These are phyloP conservation scores for Monilinia polystroma DNA, from an alignment of 2,329 filamentous ascomycete species.

Conservation along the genomic window DNA sequence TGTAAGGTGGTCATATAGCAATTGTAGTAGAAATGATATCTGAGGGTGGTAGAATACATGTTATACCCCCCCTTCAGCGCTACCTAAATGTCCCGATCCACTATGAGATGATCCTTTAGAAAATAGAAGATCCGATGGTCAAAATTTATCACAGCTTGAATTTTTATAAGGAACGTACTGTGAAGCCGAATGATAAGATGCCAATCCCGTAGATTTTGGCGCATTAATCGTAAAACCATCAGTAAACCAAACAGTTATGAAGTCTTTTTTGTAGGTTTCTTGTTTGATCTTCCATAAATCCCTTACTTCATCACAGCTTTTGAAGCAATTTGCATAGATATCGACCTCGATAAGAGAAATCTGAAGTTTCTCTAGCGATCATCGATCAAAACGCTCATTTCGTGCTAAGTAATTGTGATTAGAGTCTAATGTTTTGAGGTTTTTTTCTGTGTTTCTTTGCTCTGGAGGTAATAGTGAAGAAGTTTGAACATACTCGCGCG, in stretches of 20 bases:
- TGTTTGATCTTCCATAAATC: neutral
- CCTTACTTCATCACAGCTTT: neutral
- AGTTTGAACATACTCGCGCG: slow-evolving; percentile 29
- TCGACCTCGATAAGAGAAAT: slow-evolving; percentile 31
- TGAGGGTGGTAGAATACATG: neutral
- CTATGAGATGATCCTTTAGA: neutral
- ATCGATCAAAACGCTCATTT: slow-evolving; percentile 30
- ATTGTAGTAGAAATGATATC: neutral
- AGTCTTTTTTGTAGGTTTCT: slow-evolving; percentile 27
- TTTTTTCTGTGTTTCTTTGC: neutral
- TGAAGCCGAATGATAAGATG: neutral
- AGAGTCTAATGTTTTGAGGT: neutral
- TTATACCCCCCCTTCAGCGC: neutral
- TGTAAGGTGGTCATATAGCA: neutral
- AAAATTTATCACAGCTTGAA: too few species aligned
- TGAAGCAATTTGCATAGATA: slow-evolving; percentile 24
- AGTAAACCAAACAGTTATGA: slow-evolving; percentile 29
- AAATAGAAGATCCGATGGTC: neutral
- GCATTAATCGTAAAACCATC: slow-evolving; percentile 23
- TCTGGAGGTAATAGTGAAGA: slow-evolving; percentile 26
- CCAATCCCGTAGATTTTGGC: neutral
- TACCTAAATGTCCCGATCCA: neutral
- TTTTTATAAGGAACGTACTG: neutral
- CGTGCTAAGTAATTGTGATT: slow-evolving; percentile 13
- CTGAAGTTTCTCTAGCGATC: slow-evolving; percentile 29